Conservation (phyloP, 345 rosid species). For the Carallia brachiata region DNA sequence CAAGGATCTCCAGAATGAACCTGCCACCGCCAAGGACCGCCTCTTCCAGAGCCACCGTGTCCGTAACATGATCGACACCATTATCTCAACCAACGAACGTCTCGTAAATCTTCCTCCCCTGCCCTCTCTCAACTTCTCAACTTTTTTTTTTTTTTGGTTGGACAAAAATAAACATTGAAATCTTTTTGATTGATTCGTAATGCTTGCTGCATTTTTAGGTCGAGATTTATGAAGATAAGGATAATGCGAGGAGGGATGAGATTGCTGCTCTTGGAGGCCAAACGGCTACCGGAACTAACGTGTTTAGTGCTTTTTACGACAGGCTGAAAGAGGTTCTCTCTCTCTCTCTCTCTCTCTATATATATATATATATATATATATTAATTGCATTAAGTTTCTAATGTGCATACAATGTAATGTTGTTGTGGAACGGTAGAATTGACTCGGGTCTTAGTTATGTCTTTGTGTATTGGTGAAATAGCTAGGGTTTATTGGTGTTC, state of each 20-base stretch:
- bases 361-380: too few relatives aligned
- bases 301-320: constrained; percentile 83
- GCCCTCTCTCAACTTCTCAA: background rate
- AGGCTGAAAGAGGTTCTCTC: constrained; percentile 77
- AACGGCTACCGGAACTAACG: constrained; percentile 67
- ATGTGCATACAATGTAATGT: too few relatives aligned
- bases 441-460: too few relatives aligned
- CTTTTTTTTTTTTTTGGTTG: background rate
- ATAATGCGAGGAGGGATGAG: constrained; percentile 87
- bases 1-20: constrained; percentile 85
- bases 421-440: too few relatives aligned
- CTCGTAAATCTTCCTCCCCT: constrained; percentile 42
- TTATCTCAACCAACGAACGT: constrained; percentile 55
- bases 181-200: background rate
- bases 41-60: constrained; percentile 91
- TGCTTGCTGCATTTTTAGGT: constrained; percentile 31
- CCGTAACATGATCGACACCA: constrained; percentile 68
- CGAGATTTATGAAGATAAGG: constrained; percentile 85
- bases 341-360: background rate
- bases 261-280: constrained; percentile 93
- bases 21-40: constrained; percentile 62
- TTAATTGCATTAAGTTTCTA: too few relatives aligned
- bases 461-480: too few relatives aligned
- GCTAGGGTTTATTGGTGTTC: background rate
- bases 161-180: too few relatives aligned